Base-by-base conservation (phyloP, 192 early-diverging fungal genomes). In the Coemansia sp. region DNA sequence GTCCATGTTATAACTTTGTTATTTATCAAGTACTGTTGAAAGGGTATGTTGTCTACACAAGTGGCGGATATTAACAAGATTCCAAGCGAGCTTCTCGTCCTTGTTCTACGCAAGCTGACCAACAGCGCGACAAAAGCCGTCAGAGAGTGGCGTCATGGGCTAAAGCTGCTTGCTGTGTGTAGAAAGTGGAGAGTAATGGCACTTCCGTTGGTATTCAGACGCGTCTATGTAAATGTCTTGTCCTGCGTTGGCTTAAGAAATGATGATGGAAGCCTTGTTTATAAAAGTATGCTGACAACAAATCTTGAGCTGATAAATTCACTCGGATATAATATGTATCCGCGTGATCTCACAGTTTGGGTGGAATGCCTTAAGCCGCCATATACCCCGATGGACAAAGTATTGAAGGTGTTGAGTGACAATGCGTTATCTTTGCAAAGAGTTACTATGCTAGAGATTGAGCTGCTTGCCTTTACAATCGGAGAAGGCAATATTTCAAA, bases 181-280 rank as follows among this genome's bases (percentile, higher is more conserved):
- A 59, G 57, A 59, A 59, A 59, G 24, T 59, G 57, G 57, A 59
- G 57, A 21, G n/a, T n/a, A 7, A 5, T 59, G 30, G 57, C 57
- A 35, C 26, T 36, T 36, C 57, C 57, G 34, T 16, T 59, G n/a
- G 35, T 59, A 18, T 59, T 20, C 18, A 59, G 35, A 3, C 35
- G 38, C 2, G n/a, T 59, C 1, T 14, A 59, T 16, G 35, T 59
- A 7, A 38, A 59, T 24, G 23, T 53, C 23, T 35, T 36, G 14
- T 38, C 57, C 1, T 38, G 4, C n/a, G 34, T 36, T 7, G 57
- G 18, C 35, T 18, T 9, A 2, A 15, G 24, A 59, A 35, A 6
- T 3, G 33, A 59, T 4, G 6, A 21, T 26, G 21, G 51, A 2
- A 4, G 10, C 24, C 8, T 53, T 18, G 33, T 38, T 20, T 36